Evolutionary conservation across 164 flowering plant species (phyloP).

Genomic region (Tinospora cordifolia): DNA sequence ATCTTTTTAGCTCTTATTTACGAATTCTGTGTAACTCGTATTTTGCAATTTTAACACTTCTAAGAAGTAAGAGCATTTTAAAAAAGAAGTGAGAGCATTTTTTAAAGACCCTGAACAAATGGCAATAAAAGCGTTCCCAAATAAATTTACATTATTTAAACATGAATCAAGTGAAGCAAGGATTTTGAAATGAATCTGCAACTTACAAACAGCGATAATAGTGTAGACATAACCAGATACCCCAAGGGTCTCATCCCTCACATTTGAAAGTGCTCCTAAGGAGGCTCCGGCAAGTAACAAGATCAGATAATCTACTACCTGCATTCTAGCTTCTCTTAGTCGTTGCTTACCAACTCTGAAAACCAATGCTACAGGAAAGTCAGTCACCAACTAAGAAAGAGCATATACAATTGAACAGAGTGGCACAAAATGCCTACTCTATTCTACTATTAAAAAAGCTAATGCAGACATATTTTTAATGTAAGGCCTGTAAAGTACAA

Average conservation of each 20-base stretch:
- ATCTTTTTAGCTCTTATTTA: not conserved
- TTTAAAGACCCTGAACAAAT: not conserved
- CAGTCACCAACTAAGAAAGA: not conserved
- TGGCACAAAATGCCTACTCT: not conserved
- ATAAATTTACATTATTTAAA: not conserved
- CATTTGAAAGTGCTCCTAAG: conserved; percentile 93
- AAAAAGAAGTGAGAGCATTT: not conserved
- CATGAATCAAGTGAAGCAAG: not conserved
- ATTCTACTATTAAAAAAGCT: not conserved
- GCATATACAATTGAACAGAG: not conserved
- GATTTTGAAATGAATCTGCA: not conserved
- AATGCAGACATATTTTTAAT: no score
- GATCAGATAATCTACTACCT: conserved; percentile 77
- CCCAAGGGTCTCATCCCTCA: conserved; percentile 90
- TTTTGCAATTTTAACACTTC: not conserved
- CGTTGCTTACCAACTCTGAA: conserved; percentile 82
- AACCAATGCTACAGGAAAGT: not conserved
- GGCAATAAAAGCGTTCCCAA: conserved; percentile 1
- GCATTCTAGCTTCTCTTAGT: conserved; percentile 73
- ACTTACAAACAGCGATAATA: conserved; percentile 96
- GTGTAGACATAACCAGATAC: conserved; percentile 81
- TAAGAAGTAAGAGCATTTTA: not conserved
- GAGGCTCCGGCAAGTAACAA: conserved; percentile 88
- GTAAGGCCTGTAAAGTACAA: no score
- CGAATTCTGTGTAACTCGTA: no score